Evolutionary conservation across 108 stramenopile species (phyloP), one percentile per base, ranked within the genome.

Genomic region (Nannochloropsis gaditana): DNA sequence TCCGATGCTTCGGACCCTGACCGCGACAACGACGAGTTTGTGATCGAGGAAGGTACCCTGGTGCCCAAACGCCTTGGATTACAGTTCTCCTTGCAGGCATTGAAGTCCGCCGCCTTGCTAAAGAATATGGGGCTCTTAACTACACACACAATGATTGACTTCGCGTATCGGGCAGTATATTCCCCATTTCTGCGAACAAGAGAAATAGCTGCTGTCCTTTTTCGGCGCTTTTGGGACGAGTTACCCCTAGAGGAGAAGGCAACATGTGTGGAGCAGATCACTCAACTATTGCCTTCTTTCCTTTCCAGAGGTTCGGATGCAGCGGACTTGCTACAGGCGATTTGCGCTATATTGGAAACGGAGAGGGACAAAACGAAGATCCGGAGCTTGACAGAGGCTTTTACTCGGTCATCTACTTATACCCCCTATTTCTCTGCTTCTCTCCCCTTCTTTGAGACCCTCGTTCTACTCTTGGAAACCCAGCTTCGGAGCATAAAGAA

Each of bases 21-120:
- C 59, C 59, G 59, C 59, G 59, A 73, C 59, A 73, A 73, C 6
- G 59, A 73, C n/a, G 59, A 73, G n/a, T 73, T 73, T n/a, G 19
- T 73, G 1, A 8, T 73, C 5, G 59, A 73, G n/a, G 59, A 73
- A 73, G 59, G 59, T n/a, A n/a, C 59, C 59, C n/a, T 73, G 59
- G 59, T 73, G 5, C 59, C 59, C 59, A 73, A 73, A 73, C 15
- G 3, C n/a, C 19, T 3, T n/a, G n/a, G 59, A 73, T 15, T n/a
- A 15, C 59, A 3, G 19, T 15, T 73, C n/a, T n/a, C n/a, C 59
- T n/a, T n/a, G 19, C 59, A 73, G 15, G 15, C 59, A 15, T n/a
- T n/a, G 15, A 15, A n/a, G 15, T n/a, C 59, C 59, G n/a, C 59
- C n/a, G 59, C 59, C n/a, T n/a, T 73, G n/a, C 59, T 73, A 15